Evolutionary conservation across 2,329 filamentous ascomycete genomes (phyloP), one percentile per base, ranked within the genome.

Genomic region (Colletotrichum nymphaeae): DNA sequence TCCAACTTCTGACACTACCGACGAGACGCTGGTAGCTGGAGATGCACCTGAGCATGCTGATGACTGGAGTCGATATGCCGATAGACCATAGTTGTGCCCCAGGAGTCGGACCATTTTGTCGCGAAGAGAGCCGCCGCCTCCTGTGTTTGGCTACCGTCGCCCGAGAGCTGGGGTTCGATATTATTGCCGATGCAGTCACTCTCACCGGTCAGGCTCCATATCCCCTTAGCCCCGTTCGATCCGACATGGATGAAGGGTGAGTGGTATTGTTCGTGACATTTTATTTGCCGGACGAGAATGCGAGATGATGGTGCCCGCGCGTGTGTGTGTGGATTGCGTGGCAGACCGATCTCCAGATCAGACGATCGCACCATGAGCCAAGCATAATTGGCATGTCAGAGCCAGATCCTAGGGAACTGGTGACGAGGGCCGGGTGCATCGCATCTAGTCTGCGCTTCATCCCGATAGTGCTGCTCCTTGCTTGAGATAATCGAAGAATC

Each of bases 311-410:
- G 67, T 57, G 72, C 9, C 32, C 11, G 52, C 22, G 52, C 9
- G 32, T 6, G n/a, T 57, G 58, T 72, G 59, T 53, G 66, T 67
- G 72, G 73, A 56, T 56, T 37, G 58, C 64, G 65, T 73, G 73
- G 64, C 49, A 72, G 65, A 64, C 57, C 74, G 74, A 75, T 75
- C 72, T 72, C 74, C 72, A 74, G 74, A 75, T 75, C 74, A 72
- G 72, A 74, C 59, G 72, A 75, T 73, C 74, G 68, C 72, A 72
- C 65, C 68, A 59, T 14, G 58, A 65, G 67, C 64, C 56, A 74
- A 68, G 65, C 67, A 55, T 66, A 64, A 37, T 53, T 63, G 68
- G 72, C 67, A 59, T 64, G 72, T 62, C 32, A 35, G 35, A 62
- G 60, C 60, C 56, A 72, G 72, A 74, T 75, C 64, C 59, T 28